Evolutionary conservation across 371 early-diverging fungal species (phyloP).

Genomic region (Rhizopus delemar): DNA sequence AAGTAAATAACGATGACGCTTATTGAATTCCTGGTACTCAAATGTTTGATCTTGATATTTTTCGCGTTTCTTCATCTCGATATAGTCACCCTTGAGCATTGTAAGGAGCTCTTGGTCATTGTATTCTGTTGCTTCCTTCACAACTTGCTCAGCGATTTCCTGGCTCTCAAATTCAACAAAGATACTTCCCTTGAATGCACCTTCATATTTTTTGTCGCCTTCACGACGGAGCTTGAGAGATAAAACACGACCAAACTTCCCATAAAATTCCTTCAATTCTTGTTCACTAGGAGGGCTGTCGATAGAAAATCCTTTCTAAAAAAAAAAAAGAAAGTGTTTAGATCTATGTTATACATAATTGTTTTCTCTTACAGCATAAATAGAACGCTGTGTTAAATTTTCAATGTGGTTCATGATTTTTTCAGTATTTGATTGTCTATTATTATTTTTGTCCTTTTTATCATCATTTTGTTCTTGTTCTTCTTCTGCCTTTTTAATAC

Average conservation of each 20-base stretch:
- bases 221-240: constrained; percentile 38
- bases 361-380: constrained; percentile 41
- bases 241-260: constrained; percentile 42
- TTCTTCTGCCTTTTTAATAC: constrained; percentile 17
- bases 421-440: constrained; percentile 3
- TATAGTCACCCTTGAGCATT: constrained; percentile 47
- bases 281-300: constrained; percentile 22
- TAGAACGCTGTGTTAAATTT: constrained; percentile 34
- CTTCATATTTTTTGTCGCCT: constrained; percentile 27
- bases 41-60: constrained; percentile 26
- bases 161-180: constrained; percentile 48
- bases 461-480: constrained; percentile 7
- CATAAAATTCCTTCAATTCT: constrained; percentile 32
- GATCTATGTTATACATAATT: neutral
- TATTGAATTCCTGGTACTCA: neutral
- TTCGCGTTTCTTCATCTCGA: constrained; percentile 45
- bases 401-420: constrained; percentile 17
- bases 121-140: constrained; percentile 23
- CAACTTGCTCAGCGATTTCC: constrained; percentile 31
- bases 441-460: constrained; percentile 9
- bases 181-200: constrained; percentile 41
- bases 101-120: constrained; percentile 15
- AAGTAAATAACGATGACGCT: constrained; percentile 24
- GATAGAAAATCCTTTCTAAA: constrained; percentile 42
- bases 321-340: neutral